Evolutionary conservation across 208 protist genomes (phyloP), one percentile per base, ranked within the genome.

Genomic region (Crithidia brevicula): DNA sequence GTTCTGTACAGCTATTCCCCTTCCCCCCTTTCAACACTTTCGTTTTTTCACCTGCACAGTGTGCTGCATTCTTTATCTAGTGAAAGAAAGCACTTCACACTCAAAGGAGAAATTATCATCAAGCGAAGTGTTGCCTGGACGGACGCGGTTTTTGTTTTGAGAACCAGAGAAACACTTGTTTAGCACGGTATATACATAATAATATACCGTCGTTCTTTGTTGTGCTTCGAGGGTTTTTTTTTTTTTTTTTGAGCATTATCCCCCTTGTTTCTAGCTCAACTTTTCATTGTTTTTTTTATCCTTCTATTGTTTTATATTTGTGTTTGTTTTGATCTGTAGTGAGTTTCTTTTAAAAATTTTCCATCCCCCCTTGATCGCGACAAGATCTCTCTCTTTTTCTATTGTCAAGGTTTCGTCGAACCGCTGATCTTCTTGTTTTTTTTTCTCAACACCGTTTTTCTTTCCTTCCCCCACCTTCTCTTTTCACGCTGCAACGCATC

Each of bases 1-100:
- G 8, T 40, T 40, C 15, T 40, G 8, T 40, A 7, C 36, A 7
- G 36, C 36, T 40, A 7, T 34, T 40, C 10, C 9, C 22, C 47
- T 18, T 49, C 50, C 20, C 27, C 22, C 46, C 7, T 46, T 60
- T 56, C 23, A 7, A 13, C 36, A 40, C 36, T 7, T 40, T 7
- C 36, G 36, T 16, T 6, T 49, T 25, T 66, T 23, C n/a, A 45
- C 30, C 20, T 53, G 51, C 23, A 67, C 27, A 67, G 28, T 4
- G 52, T 57, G 34, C 45, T 71, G 51, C 30, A 45, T 46, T 67
- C 36, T 58, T 56, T 58, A 54, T 50, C 47, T 50, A 54, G 36
- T 18, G 18, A 67, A 54, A 58, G 49, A 58, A 20, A 45, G 53
- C 45, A 67, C 36, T 56, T 45, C 47, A 52, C 57, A 3, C 25